Percentiles rank a stretch among this genome's conserved stretches.
phyloP scores from a whole-genome alignment of 2,329 filamentous ascomycete genomes.

The Scorias spongiosa region DNA sequence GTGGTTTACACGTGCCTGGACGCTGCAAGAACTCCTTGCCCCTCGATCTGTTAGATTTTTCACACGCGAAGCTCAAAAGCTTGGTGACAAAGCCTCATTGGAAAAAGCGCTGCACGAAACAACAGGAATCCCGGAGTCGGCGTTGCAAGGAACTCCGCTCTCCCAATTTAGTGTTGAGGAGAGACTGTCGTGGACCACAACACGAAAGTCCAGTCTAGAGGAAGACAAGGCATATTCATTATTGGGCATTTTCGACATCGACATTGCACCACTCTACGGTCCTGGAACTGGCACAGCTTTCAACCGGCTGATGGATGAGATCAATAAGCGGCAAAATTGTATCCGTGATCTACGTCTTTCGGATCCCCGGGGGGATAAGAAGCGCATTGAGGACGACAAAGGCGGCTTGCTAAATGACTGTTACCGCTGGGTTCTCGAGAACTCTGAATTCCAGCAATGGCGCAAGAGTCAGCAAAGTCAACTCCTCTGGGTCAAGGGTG shows the following conservation, averaged over 20 bases:
- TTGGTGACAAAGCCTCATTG: slow-evolving; percentile 8
- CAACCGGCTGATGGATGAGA: slow-evolving; percentile 11
- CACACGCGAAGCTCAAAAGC: slow-evolving; percentile 2
- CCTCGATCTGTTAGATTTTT: slow-evolving; percentile 10
- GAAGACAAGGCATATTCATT: slow-evolving; percentile 33
- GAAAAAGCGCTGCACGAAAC: slow-evolving; percentile 11
- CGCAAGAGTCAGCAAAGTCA: slow-evolving; percentile 9
- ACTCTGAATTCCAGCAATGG: slow-evolving; percentile 13
- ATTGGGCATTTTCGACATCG: slow-evolving; percentile 29
- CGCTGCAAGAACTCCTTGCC: slow-evolving; percentile 9
- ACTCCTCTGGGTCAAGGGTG: slow-evolving; percentile 23
- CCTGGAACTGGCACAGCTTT: slow-evolving; percentile 11
- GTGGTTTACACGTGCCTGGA: slow-evolving; percentile 1
- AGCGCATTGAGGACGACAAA: slow-evolving; percentile 7
- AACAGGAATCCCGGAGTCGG: slow-evolving; percentile 16
- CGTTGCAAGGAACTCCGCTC: slow-evolving; percentile 5
- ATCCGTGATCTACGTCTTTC: slow-evolving; percentile 7
- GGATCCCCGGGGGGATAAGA: slow-evolving; percentile 8
- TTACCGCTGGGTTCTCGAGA: slow-evolving; percentile 13
- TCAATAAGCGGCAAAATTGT: slow-evolving; percentile 4
- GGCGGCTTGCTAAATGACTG: slow-evolving; percentile 6
- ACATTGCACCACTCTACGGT: slow-evolving; percentile 31
- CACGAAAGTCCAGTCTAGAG: slow-evolving; percentile 4
- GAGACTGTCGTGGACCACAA: slow-evolving; percentile 5
- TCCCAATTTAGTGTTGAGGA: neutral